Percentiles rank a stretch among this genome's conserved stretches.
phyloP scores from a whole-genome alignment of 1,139 yeast genomes.

The Candida albicans region DNA sequence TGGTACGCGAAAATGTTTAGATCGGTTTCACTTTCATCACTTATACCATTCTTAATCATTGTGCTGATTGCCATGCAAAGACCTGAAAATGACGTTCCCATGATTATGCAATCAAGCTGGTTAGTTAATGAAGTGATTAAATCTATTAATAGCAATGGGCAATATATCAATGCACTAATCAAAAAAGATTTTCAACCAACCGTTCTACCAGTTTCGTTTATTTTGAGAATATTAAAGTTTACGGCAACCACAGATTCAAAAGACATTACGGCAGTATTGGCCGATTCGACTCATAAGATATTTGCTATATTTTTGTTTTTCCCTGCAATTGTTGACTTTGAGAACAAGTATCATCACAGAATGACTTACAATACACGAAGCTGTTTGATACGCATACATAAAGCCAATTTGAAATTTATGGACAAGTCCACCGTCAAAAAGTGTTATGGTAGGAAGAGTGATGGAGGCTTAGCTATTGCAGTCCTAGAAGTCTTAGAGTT shows the following conservation, averaged over 20 bases:
- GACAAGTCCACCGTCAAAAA: conserved; percentile 14
- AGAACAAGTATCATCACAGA: conserved; percentile 29
- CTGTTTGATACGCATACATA: conserved; percentile 23
- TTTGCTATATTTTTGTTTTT: conserved; percentile 30
- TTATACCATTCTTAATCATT: no score
- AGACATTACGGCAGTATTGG: conserved; percentile 29
- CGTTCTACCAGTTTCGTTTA: conserved; percentile 21
- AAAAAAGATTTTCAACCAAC: conserved; percentile 19
- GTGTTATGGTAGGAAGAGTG: conserved; percentile 15
- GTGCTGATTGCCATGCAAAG: neutral
- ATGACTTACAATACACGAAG: conserved; percentile 32
- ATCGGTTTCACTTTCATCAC: no score
- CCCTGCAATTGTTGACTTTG: conserved; percentile 31
- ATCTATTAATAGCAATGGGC: conserved; percentile 7
- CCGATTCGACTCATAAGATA: conserved; percentile 34
- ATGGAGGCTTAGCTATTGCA: conserved; percentile 17
- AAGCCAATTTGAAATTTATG: conserved; percentile 29
- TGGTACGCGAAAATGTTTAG: no score
- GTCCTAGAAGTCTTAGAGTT: conserved; percentile 28
- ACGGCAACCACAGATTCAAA: conserved; percentile 18
- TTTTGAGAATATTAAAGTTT: conserved; percentile 30
- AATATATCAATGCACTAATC: conserved; percentile 17
- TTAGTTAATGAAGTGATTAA: conserved; percentile 15
- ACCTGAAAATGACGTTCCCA: conserved; percentile 16
- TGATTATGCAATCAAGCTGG: conserved; percentile 28